Percentiles rank a stretch among this genome's conserved stretches.
Evolutionary conservation across 257 asterid genomes (phyloP).

Genomic region (Ballota nigra): DNA sequence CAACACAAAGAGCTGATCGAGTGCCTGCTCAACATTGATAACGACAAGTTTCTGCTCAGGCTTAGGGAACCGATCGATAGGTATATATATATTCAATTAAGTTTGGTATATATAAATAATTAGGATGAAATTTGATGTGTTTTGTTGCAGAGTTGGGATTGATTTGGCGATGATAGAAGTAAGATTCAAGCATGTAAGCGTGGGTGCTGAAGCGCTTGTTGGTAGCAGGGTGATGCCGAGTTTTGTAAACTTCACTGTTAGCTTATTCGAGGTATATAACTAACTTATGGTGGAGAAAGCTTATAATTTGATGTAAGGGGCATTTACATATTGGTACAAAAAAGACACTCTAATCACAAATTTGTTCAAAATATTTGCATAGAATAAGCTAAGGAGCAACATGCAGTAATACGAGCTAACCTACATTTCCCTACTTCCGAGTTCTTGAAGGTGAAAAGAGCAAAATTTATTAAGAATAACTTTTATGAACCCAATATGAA

Average conservation of each 20-base stretch:
- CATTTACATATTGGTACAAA: too few species aligned
- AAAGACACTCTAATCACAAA: too few species aligned
- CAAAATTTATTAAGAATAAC: background rate
- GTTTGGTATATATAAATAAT: too few species aligned
- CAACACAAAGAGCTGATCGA: conserved; percentile 38
- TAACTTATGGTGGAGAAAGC: background rate
- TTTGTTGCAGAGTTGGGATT: conserved; percentile 36
- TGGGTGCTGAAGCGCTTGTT: conserved; percentile 43
- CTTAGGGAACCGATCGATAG: conserved; percentile 50
- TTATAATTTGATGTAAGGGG: background rate
- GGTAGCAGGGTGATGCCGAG: conserved; percentile 51
- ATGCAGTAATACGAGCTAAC: background rate
- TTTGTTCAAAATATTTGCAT: too few species aligned
- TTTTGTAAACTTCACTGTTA: conserved; percentile 25
- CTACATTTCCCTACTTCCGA: background rate
- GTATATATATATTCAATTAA: conserved; percentile 18
- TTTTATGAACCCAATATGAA: background rate
- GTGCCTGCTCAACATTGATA: conserved; percentile 36
- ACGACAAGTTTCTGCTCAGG: conserved; percentile 40
- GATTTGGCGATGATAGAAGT: conserved; percentile 38
- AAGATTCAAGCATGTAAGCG: conserved; percentile 35
- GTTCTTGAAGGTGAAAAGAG: background rate
- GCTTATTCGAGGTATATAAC: conserved; percentile 36
- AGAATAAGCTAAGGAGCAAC: background rate
- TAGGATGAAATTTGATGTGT: background rate